phyloP scores from a whole-genome alignment of 2,329 filamentous ascomycete species.

The Rhynchosporium agropyri region DNA sequence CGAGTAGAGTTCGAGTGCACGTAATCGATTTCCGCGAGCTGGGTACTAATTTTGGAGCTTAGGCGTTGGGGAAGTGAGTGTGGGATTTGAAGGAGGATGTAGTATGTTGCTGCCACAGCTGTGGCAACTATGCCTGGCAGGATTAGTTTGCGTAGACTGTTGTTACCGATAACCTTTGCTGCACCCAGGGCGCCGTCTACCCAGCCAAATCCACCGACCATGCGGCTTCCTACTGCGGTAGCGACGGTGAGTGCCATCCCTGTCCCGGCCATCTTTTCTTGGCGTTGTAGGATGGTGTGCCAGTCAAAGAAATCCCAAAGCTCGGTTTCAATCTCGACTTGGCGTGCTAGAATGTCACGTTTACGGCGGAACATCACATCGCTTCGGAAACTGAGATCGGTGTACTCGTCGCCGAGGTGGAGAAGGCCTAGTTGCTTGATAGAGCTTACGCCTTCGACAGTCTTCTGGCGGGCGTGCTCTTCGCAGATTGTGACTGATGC shows the following conservation, averaged over 20 bases:
- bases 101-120: slow-evolving; percentile 74
- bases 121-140: slow-evolving; percentile 78
- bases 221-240: slow-evolving; percentile 78
- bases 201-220: slow-evolving; percentile 85
- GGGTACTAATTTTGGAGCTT: slow-evolving; percentile 78
- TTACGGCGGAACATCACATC: slow-evolving; percentile 93
- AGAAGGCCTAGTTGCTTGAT: slow-evolving; percentile 88
- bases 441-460: slow-evolving; percentile 77
- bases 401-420: slow-evolving; percentile 85
- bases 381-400: slow-evolving; percentile 82
- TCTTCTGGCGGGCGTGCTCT: slow-evolving; percentile 77
- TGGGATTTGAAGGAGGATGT: slow-evolving; percentile 85
- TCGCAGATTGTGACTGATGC: slow-evolving; percentile 79
- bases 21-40: slow-evolving; percentile 84
- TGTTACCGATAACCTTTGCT: slow-evolving; percentile 76
- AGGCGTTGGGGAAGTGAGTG: slow-evolving; percentile 85
- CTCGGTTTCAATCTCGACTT: slow-evolving; percentile 87
- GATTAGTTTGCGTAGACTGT: slow-evolving; percentile 78
- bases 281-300: slow-evolving; percentile 77
- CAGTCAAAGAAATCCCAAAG: slow-evolving; percentile 93
- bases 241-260: slow-evolving; percentile 93
- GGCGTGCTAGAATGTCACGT: slow-evolving; percentile 77
- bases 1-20: slow-evolving; percentile 85
- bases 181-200: slow-evolving; percentile 83
- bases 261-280: slow-evolving; percentile 93